phyloP scores from a whole-genome alignment of 1,284 basidiomycete genomes.

The Sanguinoderma infundibulare region DNA sequence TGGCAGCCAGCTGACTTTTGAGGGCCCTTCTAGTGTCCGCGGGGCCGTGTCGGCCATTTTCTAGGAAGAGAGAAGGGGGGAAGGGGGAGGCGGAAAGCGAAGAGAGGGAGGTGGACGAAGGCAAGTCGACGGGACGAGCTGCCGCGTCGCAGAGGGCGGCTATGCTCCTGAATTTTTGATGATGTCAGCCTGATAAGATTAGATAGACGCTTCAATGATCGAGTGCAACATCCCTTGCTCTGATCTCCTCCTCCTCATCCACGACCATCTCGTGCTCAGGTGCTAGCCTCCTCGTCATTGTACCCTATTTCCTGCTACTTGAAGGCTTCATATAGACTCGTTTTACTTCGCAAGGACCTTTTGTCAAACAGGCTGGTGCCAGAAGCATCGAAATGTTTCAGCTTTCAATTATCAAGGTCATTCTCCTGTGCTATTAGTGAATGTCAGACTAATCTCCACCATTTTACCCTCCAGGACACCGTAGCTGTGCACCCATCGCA shows the following conservation, averaged over 20 bases:
- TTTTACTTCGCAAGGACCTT: no score
- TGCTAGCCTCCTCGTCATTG: no score
- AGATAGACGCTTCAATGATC: slow-evolving; percentile 21
- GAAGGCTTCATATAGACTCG: no score
- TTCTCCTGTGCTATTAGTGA: neutral
- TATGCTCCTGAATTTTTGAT: slow-evolving; percentile 20
- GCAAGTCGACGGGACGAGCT: slow-evolving; percentile 8
- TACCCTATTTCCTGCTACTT: no score
- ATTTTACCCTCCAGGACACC: slow-evolving; percentile 59
- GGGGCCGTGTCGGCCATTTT: slow-evolving; percentile 30
- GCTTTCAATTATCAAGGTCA: slow-evolving; percentile 61
- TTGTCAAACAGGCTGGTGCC: no score
- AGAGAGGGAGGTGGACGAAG: slow-evolving; percentile 9
- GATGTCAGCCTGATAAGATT: slow-evolving; percentile 26
- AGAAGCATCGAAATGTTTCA: slow-evolving; percentile 61
- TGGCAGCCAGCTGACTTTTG: slow-evolving; percentile 51
- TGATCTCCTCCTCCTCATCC: neutral
- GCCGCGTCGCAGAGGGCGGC: neutral
- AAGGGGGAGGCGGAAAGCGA: slow-evolving; percentile 1
- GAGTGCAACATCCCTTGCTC: no score
- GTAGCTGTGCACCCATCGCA: slow-evolving; percentile 78
- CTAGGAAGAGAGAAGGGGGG: neutral
- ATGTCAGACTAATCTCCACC: no score
- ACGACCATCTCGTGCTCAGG: no score
- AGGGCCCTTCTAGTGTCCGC: slow-evolving; percentile 33